Percentiles rank a stretch among this genome's conserved stretches.
Conservation (phyloP, 768 basidiomycete genomes). For the Leccinum aurantiacum region DNA sequence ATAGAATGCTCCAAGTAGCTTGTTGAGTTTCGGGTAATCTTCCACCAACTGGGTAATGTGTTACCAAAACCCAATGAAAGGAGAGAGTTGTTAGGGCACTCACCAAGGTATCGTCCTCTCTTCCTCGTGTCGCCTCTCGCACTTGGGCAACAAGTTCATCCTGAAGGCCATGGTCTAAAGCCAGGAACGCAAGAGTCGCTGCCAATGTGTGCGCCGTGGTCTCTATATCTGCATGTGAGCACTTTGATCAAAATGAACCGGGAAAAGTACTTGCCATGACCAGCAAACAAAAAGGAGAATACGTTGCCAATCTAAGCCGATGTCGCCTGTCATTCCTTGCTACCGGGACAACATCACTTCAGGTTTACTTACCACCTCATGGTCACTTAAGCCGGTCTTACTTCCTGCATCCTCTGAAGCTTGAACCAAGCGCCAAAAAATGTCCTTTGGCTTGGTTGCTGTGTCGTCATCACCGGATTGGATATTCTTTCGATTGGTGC, state of each 20-base stretch:
- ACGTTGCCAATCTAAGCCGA: constrained; percentile 50
- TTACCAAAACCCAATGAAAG: background rate
- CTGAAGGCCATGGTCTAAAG: constrained; percentile 31
- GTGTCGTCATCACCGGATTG: constrained; percentile 6
- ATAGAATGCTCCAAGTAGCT: constrained; percentile 29
- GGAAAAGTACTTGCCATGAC: constrained; percentile 43
- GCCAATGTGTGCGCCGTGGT: constrained; percentile 36
- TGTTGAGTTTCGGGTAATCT: constrained; percentile 31
- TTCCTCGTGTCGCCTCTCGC: constrained; percentile 22
- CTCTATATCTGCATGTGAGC: constrained; percentile 21
- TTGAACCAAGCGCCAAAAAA: constrained; percentile 21
- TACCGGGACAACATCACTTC: background rate
- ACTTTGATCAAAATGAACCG: background rate
- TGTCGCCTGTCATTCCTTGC: background rate
- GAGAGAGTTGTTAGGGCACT: background rate
- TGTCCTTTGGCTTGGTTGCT: constrained; percentile 13
- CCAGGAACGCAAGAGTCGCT: constrained; percentile 34
- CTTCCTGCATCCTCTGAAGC: constrained; percentile 24
- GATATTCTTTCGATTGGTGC: constrained; percentile 9
- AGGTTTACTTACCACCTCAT: constrained; percentile 18
- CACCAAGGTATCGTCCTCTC: constrained; percentile 18
- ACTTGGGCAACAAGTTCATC: constrained; percentile 35
- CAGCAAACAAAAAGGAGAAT: constrained; percentile 54
- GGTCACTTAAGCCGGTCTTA: constrained; percentile 14
- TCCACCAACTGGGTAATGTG: constrained; percentile 15